Base-by-base conservation (phyloP, 768 basidiomycete species). In the Lentinula sp. region DNA sequence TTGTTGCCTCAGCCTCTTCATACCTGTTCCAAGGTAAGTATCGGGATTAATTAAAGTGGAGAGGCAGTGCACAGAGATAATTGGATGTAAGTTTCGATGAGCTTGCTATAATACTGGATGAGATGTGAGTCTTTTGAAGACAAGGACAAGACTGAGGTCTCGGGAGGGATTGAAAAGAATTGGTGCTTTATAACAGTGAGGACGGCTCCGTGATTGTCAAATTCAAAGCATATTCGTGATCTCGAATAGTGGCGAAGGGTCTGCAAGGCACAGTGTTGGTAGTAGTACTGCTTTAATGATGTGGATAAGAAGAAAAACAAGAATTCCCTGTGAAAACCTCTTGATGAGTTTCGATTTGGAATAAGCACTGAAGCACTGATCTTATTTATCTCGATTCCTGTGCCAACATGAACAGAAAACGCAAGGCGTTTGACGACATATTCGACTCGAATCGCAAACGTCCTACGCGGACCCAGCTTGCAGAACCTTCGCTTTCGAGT, bases 21-120 rank as follows among this genome's bases (percentile, higher is more conserved):
- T 59, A 59, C 37, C 57, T 59, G 28, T 35, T 1, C 5, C 13
- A 13, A 56, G 37, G 45, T 57, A n/a, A 41, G 23, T 35, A 56
- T 39, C 4, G n/a, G 13, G 37, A 4, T 28, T 15, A 16, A 42
- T 9, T 0, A 45, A 23, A n/a, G 13, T 10, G 23, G 18, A 36
- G 32, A 59, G 39, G 45, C 12, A 33, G 35, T 46, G 33, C 28
- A 49, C 57, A 59, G 32, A 3, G 57, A 48, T 13, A 59, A 8
- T 39, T 59, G 57, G 4, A 59, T 48, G 32, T 59, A 59, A 9
- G n/a, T 41, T 48, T 59, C 57, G 8, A 50, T 45, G n/a, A 59
- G 57, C 46, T 39, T 50, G 23, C 45, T 50, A 32, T 59, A 59
- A 32, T 59, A 59, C 4, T 37, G 43, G 49, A 50, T 35, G 48